phyloP scores from a whole-genome alignment of 495 filamentous ascomycete species.

The Penicillium maclennaniae region DNA sequence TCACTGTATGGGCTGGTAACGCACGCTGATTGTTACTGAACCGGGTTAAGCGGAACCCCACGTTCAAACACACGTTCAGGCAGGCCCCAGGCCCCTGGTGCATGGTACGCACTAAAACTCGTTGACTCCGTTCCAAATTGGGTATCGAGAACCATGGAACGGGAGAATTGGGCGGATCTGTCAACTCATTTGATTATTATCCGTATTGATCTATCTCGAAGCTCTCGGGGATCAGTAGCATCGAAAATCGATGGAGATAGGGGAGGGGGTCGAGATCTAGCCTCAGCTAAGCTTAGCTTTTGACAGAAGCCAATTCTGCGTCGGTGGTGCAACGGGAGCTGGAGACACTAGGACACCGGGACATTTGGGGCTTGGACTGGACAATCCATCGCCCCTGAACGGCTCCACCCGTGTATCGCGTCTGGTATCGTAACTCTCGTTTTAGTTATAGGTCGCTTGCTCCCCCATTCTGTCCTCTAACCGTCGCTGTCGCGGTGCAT shows the following conservation, averaged over 20 bases:
- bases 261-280: too few relatives aligned
- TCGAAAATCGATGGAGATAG: too few relatives aligned
- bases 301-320: too few relatives aligned
- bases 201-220: too few relatives aligned
- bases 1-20: not conserved
- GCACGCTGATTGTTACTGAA: slow-evolving; percentile 8
- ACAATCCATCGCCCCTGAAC: slow-evolving; percentile 4
- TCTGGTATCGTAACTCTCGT: not conserved
- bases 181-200: too few relatives aligned
- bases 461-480: not conserved
- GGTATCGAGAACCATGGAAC: slow-evolving; percentile 1
- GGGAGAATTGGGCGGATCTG: not conserved
- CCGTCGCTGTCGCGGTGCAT: slow-evolving; percentile 2
- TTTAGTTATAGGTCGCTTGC: not conserved
- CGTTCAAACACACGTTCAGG: slow-evolving; percentile 1
- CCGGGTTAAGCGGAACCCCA: slow-evolving; percentile 8
- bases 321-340: slow-evolving; percentile 6
- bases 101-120: slow-evolving; percentile 3
- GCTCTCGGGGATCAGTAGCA: too few relatives aligned
- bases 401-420: not conserved
- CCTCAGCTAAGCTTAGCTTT: too few relatives aligned
- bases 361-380: too few relatives aligned
- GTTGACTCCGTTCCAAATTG: not conserved
- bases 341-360: not conserved
- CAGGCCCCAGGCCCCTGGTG: not conserved